Conservation (phyloP, 106 monocot species). For the Iris macrosiphon region DNA sequence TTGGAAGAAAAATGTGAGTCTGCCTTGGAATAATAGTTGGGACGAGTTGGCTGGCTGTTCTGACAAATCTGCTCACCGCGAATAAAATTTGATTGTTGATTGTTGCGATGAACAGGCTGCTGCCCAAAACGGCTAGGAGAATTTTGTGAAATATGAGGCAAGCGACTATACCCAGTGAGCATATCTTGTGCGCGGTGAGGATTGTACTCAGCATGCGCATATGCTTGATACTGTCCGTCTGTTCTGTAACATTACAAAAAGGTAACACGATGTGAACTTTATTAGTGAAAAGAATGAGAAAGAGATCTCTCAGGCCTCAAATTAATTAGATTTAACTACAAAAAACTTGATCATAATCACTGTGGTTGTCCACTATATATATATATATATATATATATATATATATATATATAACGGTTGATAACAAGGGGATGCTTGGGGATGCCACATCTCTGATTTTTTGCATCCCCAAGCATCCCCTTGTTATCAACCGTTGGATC, state of each 20-base stretch:
- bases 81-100: slow-evolving; percentile 18
- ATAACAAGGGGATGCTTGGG: too few relatives aligned
- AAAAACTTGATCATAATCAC: too few relatives aligned
- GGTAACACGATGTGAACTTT: too few relatives aligned
- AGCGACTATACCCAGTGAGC: slow-evolving; percentile 26
- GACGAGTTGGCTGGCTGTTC: slow-evolving; percentile 16
- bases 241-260: slow-evolving; percentile 47
- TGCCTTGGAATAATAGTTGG: slow-evolving; percentile 13
- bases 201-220: slow-evolving; percentile 26
- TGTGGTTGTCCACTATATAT: too few relatives aligned
- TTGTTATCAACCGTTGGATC: too few relatives aligned
- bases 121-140: slow-evolving; percentile 61
- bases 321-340: too few relatives aligned
- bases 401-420: too few relatives aligned
- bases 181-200: slow-evolving; percentile 29
- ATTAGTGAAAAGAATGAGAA: too few relatives aligned
- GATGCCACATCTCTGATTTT: too few relatives aligned
- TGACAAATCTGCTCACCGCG: slow-evolving; percentile 24
- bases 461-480: too few relatives aligned
- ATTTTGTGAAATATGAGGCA: slow-evolving; percentile 31
- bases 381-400: too few relatives aligned
- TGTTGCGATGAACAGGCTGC: slow-evolving; percentile 37
- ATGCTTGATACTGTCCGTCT: slow-evolving; percentile 23
- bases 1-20: slow-evolving; percentile 32
- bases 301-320: too few relatives aligned